Conservation (phyloP, 1,284 basidiomycete species). For the Meira miltonrushii region DNA sequence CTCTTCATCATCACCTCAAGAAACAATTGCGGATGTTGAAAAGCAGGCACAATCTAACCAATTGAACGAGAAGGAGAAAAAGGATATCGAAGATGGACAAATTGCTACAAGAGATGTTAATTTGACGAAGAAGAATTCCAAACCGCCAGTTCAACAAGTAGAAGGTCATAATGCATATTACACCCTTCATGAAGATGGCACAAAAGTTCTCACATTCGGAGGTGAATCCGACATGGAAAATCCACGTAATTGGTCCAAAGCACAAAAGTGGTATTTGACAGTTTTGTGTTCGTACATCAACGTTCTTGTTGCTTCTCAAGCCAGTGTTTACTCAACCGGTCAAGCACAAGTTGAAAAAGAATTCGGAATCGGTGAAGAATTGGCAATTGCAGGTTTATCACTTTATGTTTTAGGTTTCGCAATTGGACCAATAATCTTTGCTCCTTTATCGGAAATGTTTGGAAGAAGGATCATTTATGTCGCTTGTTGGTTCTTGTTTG, state of each 20-base stretch:
- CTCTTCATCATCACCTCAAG: too few species aligned
- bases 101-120: too few species aligned
- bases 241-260: conserved; percentile 32
- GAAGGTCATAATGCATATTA: too few species aligned
- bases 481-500: conserved; percentile 35
- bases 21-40: too few species aligned
- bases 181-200: too few species aligned
- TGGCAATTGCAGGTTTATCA: conserved; percentile 37
- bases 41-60: too few species aligned
- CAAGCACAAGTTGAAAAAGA: conserved; percentile 21
- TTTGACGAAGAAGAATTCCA: too few species aligned
- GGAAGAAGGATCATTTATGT: conserved; percentile 33
- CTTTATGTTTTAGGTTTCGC: conserved; percentile 43
- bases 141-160: too few species aligned
- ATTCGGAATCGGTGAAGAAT: conserved; percentile 34
- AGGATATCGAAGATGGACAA: too few species aligned
- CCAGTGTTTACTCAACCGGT: conserved; percentile 42
- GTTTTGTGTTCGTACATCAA: conserved; percentile 34
- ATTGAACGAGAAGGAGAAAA: too few species aligned
- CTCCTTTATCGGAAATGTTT: conserved; percentile 33
- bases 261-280: conserved; percentile 36
- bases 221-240: background rate
- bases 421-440: conserved; percentile 38
- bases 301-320: conserved; percentile 34
- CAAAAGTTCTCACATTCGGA: too few species aligned